These are phyloP conservation scores for Corchorus capsularis DNA, from an alignment of 345 rosid species.

Conservation along the genomic window DNA sequence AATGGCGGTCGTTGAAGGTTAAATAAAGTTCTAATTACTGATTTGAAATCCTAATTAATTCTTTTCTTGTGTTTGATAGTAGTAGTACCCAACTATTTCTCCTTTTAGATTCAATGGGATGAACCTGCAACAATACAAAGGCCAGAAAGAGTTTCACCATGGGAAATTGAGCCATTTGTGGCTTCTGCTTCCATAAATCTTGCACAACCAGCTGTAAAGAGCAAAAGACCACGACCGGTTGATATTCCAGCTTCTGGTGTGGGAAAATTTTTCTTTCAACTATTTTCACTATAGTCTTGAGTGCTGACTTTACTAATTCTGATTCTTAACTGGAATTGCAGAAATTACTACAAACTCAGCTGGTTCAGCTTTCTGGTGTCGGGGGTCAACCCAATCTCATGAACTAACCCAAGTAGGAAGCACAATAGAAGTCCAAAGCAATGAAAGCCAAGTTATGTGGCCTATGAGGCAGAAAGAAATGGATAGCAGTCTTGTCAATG, in stretches of 20 bases:
- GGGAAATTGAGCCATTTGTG: conserved; percentile 75
- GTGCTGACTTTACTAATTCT: not conserved
- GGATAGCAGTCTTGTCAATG: conserved; percentile 28
- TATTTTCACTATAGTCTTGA: not conserved
- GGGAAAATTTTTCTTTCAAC: conserved; percentile 7
- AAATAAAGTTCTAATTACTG: conserved; percentile 16
- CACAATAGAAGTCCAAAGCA: conserved; percentile 45
- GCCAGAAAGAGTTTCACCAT: conserved; percentile 78
- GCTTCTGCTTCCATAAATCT: conserved; percentile 38
- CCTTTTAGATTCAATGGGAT: conserved; percentile 73
- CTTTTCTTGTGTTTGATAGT: conserved; percentile 29
- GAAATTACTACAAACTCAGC: conserved; percentile 50
- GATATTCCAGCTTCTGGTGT: conserved; percentile 53
- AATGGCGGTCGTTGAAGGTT: conserved; percentile 83
- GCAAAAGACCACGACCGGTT: conserved; percentile 58
- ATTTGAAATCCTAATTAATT: conserved; percentile 7
- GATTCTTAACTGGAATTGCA: conserved; percentile 25
- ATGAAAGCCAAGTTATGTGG: conserved; percentile 43
- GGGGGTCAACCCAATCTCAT: conserved; percentile 40
- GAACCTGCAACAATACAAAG: conserved; percentile 67
- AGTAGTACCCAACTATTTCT: conserved; percentile 10
- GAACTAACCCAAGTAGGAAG: conserved; percentile 37
- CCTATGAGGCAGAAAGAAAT: conserved; percentile 40
- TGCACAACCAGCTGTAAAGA: conserved; percentile 50
- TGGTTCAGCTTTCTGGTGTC: conserved; percentile 50